Conservation (phyloP, 805 yeast genomes). For the Monosporozyma siamensis region DNA sequence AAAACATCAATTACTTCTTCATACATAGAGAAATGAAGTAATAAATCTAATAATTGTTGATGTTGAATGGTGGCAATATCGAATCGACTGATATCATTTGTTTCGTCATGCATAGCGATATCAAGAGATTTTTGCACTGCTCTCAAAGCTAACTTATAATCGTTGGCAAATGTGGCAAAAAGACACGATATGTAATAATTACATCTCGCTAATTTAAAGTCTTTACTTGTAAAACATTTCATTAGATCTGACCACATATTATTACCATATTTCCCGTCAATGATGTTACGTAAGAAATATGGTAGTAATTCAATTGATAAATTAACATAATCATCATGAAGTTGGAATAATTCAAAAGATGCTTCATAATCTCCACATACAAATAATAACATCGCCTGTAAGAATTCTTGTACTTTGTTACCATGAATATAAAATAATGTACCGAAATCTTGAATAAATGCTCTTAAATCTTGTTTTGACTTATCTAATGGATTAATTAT, state of each 20-base stretch:
- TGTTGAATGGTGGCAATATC: conserved; percentile 16
- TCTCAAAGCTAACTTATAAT: conserved; percentile 18
- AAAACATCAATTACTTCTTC: conserved; percentile 27
- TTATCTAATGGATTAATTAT: conserved; percentile 5
- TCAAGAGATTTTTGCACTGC: conserved; percentile 25
- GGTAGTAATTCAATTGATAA: conserved; percentile 14
- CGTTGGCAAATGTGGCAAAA: conserved; percentile 14
- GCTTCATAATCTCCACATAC: conserved; percentile 18
- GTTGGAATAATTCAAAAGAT: conserved; percentile 22
- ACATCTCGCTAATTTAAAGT: conserved; percentile 15
- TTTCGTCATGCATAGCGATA: conserved; percentile 12
- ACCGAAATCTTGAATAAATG: conserved; percentile 14
- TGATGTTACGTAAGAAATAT: conserved; percentile 11
- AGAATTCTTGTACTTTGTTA: conserved; percentile 19
- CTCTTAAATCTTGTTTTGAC: conserved; percentile 2
- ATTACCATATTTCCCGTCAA: conserved; percentile 3
- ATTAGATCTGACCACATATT: conserved; percentile 21
- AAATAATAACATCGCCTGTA: conserved; percentile 21
- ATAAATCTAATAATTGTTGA: conserved; percentile 20
- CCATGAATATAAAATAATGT: conserved; percentile 15
- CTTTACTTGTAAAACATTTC: conserved; percentile 11
- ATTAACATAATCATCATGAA: conserved; percentile 18
- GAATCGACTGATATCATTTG: conserved; percentile 4
- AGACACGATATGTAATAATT: conserved; percentile 22
- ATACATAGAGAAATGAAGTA: conserved; percentile 20